Base-by-base conservation (phyloP, 2,329 filamentous ascomycete species). In the Pseudogymnoascus sp. region DNA sequence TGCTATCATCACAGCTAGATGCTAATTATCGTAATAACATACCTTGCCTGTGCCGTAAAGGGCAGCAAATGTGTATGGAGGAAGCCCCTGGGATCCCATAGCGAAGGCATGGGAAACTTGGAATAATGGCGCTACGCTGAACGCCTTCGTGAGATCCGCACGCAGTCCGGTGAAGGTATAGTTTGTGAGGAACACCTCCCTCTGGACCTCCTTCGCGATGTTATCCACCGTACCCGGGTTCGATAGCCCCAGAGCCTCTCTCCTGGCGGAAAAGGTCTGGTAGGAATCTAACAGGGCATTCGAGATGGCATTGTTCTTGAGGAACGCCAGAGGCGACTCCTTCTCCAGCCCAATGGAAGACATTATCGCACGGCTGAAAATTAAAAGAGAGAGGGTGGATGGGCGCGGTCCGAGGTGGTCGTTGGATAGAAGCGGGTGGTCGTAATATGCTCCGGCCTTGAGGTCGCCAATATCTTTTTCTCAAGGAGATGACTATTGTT, bases 41-140 rank as follows among this genome's bases (percentile, higher is more conserved):
- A 97, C 93, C 83, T 91, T 93, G 77, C 89, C 89, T 68, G 90
- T 96, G 69, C 94, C 94, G 75, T 94, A 97, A 73, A 99, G 85
- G 67, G 90, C 91, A 69, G 92, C 91, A 78, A 97, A 96, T 62
- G 91, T 91, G 78, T 99, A 99, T 38, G 94, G 94, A 74, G 92
- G 92, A 75, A 96, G 82, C 68, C 89, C 87, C 78, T 96, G 91
- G 44, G 84, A 84, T 70, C 94, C 93, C 85, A 97, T 91, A 62
- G 93, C 89, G 76, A 99, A 94, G 70, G 94, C 91, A 80, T 99
- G 94, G 68, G 93, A 97, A 70, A 97, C 90, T 79, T 97, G 93
- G 83, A 99, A 99, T 69, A 97, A 81, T 63, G 94, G 94, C 63
- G 87, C 85, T 75, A 96, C 85, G 83, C 92, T 94, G 79, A 97